Conservation (phyloP, 768 basidiomycete genomes). For the Naganishia vaughanmartiniae region DNA sequence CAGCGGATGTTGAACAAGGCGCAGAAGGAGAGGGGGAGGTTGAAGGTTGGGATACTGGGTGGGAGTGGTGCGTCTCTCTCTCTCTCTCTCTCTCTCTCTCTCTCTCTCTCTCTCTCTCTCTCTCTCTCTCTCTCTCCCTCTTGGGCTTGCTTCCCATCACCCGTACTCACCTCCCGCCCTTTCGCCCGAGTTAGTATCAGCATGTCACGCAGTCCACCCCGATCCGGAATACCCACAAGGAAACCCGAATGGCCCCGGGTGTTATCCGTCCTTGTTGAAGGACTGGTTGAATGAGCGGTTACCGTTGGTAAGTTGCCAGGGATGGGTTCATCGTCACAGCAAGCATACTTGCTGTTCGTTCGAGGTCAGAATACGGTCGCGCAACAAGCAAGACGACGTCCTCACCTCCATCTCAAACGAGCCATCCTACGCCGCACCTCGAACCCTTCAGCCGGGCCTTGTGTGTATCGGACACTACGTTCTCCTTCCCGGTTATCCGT, state of each 20-base stretch:
- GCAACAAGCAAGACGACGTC: too few relatives aligned
- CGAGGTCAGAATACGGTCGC: too few relatives aligned
- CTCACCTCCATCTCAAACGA: too few relatives aligned
- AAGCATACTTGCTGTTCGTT: too few relatives aligned
- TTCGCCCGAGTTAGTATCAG: slow-evolving; percentile 37
- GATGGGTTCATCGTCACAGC: too few relatives aligned
- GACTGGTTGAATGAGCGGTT: slow-evolving; percentile 44
- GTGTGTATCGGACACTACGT: too few relatives aligned
- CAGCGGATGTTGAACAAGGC: slow-evolving; percentile 40
- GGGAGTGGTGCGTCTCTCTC: slow-evolving; percentile 43
- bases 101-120: too few relatives aligned
- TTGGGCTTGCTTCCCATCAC: neutral
- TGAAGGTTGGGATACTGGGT: slow-evolving; percentile 47
- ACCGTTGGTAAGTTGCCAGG: slow-evolving; percentile 37
- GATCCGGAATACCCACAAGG: slow-evolving; percentile 41
- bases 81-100: too few relatives aligned
- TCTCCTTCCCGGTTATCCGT: too few relatives aligned
- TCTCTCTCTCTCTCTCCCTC: too few relatives aligned
- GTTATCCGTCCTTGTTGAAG: slow-evolving; percentile 44
- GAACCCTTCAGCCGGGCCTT: too few relatives aligned
- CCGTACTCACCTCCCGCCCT: neutral
- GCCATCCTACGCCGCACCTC: too few relatives aligned
- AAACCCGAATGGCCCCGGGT: slow-evolving; percentile 48
- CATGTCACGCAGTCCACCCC: slow-evolving; percentile 49
- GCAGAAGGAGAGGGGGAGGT: slow-evolving; percentile 33